Evolutionary conservation across 2,329 filamentous ascomycete species (phyloP).

Genomic region (Cadophora malorum): DNA sequence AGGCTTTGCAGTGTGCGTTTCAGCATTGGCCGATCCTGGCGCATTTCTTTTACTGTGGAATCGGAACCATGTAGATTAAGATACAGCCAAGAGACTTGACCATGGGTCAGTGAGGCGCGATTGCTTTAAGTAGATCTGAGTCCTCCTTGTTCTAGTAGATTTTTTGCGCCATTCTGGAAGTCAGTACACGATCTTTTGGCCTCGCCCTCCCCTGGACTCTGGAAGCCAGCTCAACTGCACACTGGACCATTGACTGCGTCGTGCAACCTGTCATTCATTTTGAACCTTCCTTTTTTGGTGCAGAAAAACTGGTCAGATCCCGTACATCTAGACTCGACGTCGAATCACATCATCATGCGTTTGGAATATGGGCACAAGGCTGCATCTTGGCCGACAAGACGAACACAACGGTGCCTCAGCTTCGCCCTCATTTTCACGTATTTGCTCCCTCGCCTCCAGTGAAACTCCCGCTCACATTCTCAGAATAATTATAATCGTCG

Average conservation of each 20-base stretch:
- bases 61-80: constrained; percentile 21
- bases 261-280: not conserved
- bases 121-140: constrained; percentile 11
- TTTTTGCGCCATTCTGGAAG: constrained; percentile 11
- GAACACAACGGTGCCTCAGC: constrained; percentile 33
- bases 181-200: not conserved
- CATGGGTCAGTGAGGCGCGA: not conserved
- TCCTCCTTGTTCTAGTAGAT: not conserved
- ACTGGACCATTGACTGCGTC: not conserved
- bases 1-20: constrained; percentile 21
- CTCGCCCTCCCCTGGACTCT: not conserved
- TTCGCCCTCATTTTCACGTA: constrained; percentile 36
- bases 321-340: not conserved
- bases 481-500: constrained; percentile 31
- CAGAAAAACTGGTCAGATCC: not conserved
- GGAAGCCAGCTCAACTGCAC: constrained; percentile 2
- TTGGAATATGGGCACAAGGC: constrained; percentile 29
- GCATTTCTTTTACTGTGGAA: constrained; percentile 1
- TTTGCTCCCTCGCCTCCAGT: not conserved
- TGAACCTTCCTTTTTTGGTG: not conserved
- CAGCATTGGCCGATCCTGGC: constrained; percentile 17
- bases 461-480: constrained; percentile 18
- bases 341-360: constrained; percentile 22
- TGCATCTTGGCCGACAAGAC: constrained; percentile 26
- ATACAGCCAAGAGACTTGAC: constrained; percentile 13